A percentile compares a stretch with the other conserved stretches of the same genome.
Conservation (phyloP, 345 rosid genomes). For the Luvunga scandens region DNA sequence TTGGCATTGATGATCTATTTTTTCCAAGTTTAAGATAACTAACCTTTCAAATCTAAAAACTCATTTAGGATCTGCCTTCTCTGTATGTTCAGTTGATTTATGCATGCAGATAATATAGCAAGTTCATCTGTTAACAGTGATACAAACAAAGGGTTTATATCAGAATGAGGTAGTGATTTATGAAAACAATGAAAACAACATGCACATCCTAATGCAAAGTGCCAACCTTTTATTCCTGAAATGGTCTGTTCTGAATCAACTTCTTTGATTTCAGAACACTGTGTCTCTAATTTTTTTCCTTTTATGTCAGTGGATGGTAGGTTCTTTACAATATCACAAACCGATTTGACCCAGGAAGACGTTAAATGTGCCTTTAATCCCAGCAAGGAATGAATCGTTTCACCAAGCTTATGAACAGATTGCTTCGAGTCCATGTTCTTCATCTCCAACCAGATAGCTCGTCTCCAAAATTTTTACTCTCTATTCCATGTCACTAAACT, state of each 20-base stretch:
- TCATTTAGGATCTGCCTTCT: constrained; percentile 70
- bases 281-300: neutral
- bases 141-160: neutral
- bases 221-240: constrained; percentile 42
- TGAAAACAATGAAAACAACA: neutral
- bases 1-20: neutral
- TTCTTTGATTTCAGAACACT: constrained; percentile 12
- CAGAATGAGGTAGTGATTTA: neutral
- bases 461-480: neutral
- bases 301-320: constrained; percentile 16
- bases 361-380: constrained; percentile 58
- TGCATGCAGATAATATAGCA: constrained; percentile 30
- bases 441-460: neutral
- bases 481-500: constrained; percentile 15
- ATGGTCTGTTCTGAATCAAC: constrained; percentile 25
- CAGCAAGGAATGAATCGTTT: constrained; percentile 64
- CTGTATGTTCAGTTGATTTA: constrained; percentile 47
- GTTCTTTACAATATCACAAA: constrained; percentile 45
- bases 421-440: constrained; percentile 28
- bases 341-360: constrained; percentile 62
- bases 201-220: neutral
- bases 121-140: constrained; percentile 47
- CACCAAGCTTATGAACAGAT: constrained; percentile 38
- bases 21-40: constrained; percentile 6
- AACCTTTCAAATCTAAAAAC: constrained; percentile 77